A percentile compares a stretch with the other conserved stretches of the same genome.
phyloP scores from a whole-genome alignment of 768 basidiomycete species.

The Rhodotorula paludigena region DNA sequence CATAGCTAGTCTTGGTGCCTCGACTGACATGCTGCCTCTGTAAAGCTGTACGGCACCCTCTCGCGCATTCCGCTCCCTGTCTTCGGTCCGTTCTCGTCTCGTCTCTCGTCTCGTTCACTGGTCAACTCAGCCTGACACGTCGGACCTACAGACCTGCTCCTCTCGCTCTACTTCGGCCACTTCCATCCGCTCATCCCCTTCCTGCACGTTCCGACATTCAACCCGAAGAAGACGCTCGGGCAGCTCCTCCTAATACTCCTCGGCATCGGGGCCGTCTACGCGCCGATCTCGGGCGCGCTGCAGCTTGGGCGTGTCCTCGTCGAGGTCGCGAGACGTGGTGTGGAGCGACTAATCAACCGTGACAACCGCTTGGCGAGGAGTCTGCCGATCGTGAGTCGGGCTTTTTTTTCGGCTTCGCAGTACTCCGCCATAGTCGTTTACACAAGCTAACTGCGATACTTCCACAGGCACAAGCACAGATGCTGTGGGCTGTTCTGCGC shows the following conservation, averaged over 20 bases:
- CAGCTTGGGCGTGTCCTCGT: neutral
- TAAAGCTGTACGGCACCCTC: neutral
- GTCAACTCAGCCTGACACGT: neutral
- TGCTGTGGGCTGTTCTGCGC: neutral
- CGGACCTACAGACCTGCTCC: neutral
- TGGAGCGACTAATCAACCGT: conserved; percentile 6
- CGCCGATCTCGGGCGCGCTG: neutral
- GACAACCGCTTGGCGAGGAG: neutral
- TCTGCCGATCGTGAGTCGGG: neutral
- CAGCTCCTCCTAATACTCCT: conserved; percentile 13
- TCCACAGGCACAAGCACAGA: neutral
- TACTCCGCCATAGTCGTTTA: neutral
- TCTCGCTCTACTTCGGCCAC: conserved; percentile 3
- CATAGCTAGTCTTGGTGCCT: neutral
- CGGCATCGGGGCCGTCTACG: conserved; percentile 11
- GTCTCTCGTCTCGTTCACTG: too few relatives aligned
- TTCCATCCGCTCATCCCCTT: neutral
- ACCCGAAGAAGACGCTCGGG: conserved; percentile 1
- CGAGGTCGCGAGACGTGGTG: conserved; percentile 5
- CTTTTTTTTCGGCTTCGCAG: neutral
- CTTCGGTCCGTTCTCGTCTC: neutral
- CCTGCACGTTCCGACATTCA: conserved; percentile 4
- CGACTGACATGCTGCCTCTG: neutral
- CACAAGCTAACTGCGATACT: neutral
- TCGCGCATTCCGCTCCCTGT: neutral